A percentile compares a stretch with the other conserved stretches of the same genome.
phyloP scores from a whole-genome alignment of 202 grass and related monocot genomes.

The Setaria viridis region DNA sequence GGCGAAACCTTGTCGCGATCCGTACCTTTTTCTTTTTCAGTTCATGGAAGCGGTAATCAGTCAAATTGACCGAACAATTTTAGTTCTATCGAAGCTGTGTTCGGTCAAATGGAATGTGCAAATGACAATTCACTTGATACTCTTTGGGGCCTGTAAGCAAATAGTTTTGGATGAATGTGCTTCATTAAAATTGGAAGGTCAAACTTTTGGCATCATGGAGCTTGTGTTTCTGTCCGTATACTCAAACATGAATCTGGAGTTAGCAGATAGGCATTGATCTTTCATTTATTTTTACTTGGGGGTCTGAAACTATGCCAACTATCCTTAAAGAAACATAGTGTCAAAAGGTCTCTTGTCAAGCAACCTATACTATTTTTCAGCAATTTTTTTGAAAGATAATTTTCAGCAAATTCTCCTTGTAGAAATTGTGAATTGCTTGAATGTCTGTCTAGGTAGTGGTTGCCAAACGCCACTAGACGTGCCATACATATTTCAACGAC shows the following conservation, averaged over 20 bases:
- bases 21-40: neutral
- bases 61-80: conserved; percentile 7
- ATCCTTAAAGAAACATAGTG: neutral
- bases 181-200: neutral
- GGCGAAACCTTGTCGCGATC: neutral
- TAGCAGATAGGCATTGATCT: neutral
- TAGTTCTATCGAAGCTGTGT: conserved; percentile 15
- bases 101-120: conserved; percentile 8
- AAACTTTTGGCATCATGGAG: conserved; percentile 19
- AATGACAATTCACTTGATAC: neutral
- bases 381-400: neutral
- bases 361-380: neutral
- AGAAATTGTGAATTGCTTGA: neutral
- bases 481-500: conserved; percentile 8
- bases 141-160: neutral
- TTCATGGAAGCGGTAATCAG: neutral
- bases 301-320: neutral
- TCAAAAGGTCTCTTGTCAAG: neutral
- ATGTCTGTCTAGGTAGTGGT: neutral
- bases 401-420: conserved; percentile 1
- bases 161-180: neutral
- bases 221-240: conserved; percentile 12
- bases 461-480: neutral
- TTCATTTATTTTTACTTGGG: neutral
- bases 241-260: neutral